Evolutionary conservation across 148 eudicot genomes (phyloP).

Genomic region (Chenopodium formosanum): DNA sequence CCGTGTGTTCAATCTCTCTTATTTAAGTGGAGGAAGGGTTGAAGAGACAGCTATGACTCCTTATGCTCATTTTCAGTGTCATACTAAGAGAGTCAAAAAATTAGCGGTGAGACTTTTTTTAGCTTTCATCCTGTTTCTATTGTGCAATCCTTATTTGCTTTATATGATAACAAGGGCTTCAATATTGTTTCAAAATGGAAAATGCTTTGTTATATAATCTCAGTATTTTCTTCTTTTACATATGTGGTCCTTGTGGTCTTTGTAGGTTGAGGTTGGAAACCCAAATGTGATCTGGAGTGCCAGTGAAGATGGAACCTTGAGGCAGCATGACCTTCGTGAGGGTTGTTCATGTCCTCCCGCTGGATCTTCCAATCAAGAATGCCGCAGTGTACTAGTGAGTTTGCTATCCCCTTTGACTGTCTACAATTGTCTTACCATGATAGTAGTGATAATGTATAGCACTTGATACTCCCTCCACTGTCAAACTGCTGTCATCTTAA

Average conservation of each 20-base stretch:
- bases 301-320: conserved; percentile 97
- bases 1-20: conserved; percentile 74
- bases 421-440: not conserved
- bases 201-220: not conserved
- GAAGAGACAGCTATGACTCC: conserved; percentile 59
- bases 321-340: conserved; percentile 98
- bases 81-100: conserved; percentile 91
- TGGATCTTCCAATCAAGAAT: conserved; percentile 82
- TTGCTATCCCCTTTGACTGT: conserved; percentile 11
- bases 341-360: conserved; percentile 84
- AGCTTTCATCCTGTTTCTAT: not conserved
- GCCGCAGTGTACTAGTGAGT: conserved; percentile 92
- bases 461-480: not conserved
- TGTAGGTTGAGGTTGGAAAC: conserved; percentile 91
- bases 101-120: conserved; percentile 61
- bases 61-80: conserved; percentile 81
- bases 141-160: conserved; percentile 7
- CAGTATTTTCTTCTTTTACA: not conserved
- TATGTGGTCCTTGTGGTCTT: conserved; percentile 10
- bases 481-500: too few relatives aligned
- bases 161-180: not conserved
- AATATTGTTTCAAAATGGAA: not conserved
- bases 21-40: conserved; percentile 47
- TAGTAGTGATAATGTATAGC: not conserved
- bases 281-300: conserved; percentile 99